Evolutionary conservation across 139 green algal genomes (phyloP).

Genomic region (Pycnococcus provasolii): DNA sequence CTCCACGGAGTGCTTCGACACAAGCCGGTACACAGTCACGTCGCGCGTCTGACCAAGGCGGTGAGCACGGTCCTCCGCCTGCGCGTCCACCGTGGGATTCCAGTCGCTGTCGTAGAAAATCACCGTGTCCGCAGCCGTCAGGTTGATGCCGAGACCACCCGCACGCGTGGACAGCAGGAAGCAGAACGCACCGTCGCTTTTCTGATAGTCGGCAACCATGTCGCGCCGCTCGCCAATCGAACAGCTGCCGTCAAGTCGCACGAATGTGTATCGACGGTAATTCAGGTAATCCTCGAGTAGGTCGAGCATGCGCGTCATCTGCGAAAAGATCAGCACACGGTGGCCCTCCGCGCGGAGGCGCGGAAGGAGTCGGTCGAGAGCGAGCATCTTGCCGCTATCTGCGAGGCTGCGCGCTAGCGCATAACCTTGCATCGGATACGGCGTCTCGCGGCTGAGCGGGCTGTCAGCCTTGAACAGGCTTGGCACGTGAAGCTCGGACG

Average conservation of each 20-base stretch:
- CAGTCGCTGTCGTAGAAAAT: slow-evolving; percentile 48
- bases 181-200: slow-evolving; percentile 41
- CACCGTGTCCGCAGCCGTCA: slow-evolving; percentile 41
- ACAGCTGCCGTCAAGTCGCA: slow-evolving; percentile 54
- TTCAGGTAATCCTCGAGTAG: slow-evolving; percentile 48
- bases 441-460: slow-evolving; percentile 19
- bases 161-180: slow-evolving; percentile 41
- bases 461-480: no score
- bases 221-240: slow-evolving; percentile 46
- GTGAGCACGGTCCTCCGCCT: slow-evolving; percentile 38
- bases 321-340: slow-evolving; percentile 54
- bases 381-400: slow-evolving; percentile 49
- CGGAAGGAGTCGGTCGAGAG: slow-evolving; percentile 48
- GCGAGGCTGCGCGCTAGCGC: not conserved
- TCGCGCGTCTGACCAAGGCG: slow-evolving; percentile 35
- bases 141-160: slow-evolving; percentile 39
- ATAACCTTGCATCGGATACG: slow-evolving; percentile 12
- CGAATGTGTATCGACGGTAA: slow-evolving; percentile 41
- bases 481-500: not conserved
- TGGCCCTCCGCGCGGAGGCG: slow-evolving; percentile 44
- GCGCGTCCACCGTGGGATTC: slow-evolving; percentile 40
- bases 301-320: slow-evolving; percentile 49
- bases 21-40: slow-evolving; percentile 40
- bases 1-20: slow-evolving; percentile 38
- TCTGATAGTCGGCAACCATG: slow-evolving; percentile 40